These are phyloP conservation scores for Linanthus parryae DNA, from an alignment of 148 eudicot genomes.

Conservation along the genomic window DNA sequence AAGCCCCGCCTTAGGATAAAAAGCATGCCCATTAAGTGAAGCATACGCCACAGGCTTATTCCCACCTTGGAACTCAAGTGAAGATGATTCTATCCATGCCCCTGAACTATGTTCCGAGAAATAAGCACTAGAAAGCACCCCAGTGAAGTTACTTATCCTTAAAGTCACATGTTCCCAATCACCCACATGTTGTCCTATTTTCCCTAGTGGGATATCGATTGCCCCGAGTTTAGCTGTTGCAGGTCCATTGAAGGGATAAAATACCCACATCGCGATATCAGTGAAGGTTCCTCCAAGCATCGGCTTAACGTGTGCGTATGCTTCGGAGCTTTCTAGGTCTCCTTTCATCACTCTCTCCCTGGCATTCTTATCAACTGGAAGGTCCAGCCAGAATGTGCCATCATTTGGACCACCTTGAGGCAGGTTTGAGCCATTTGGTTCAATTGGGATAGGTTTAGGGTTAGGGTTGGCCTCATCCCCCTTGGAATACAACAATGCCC, in stretches of 20 bases:
- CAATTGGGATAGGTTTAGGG: slow-evolving; percentile 14
- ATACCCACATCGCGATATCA: slow-evolving; percentile 31
- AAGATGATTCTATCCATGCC: slow-evolving; percentile 21
- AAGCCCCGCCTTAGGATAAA: slow-evolving; percentile 22
- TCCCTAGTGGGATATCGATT: slow-evolving; percentile 21
- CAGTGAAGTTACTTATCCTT: slow-evolving; percentile 35
- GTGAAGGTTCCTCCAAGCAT: slow-evolving; percentile 31
- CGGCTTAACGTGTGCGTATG: slow-evolving; percentile 31
- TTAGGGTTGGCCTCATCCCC: slow-evolving; percentile 22
- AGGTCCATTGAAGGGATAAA: slow-evolving; percentile 40
- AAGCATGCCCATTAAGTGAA: slow-evolving; percentile 30
- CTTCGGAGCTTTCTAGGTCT: slow-evolving; percentile 17
- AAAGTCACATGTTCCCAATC: slow-evolving; percentile 43
- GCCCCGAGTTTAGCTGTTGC: slow-evolving; percentile 26
- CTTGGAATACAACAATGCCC: slow-evolving; percentile 22
- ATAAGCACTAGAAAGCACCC: slow-evolving; percentile 19
- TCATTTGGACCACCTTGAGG: slow-evolving; percentile 39
- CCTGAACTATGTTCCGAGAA: slow-evolving; percentile 33
- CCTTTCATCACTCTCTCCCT: slow-evolving; percentile 23
- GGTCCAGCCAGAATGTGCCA: slow-evolving; percentile 35
- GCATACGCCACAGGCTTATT: slow-evolving; percentile 28
- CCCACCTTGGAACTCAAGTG: slow-evolving; percentile 19
- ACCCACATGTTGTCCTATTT: slow-evolving; percentile 32
- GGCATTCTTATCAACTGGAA: slow-evolving; percentile 24
- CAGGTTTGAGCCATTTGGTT: slow-evolving; percentile 30